Base-by-base conservation (phyloP, 2,329 filamentous ascomycete genomes). In the Curvularia verruculosa region DNA sequence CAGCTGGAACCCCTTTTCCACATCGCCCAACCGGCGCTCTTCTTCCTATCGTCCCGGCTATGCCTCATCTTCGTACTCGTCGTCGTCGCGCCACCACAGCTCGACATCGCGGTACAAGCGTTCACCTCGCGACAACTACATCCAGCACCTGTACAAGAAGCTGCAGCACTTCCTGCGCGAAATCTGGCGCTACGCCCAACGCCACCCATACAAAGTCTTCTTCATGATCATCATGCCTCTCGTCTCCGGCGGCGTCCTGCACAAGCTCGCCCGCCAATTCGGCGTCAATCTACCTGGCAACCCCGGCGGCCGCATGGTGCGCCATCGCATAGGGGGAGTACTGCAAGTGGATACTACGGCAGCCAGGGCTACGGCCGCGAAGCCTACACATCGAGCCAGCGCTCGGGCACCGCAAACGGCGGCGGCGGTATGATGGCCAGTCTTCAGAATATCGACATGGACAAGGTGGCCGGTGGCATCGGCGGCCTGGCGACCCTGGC, bases 161-260 rank as follows among this genome's bases (percentile, higher is more conserved):
- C 85, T 97, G 59, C 89, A 89, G 72, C 87, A 89, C 41, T 85
- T 96, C 60, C 80, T 96, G 55, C 89, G 89, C 70, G 88, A 96
- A 73, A 86, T 97, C 82, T 89, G 74, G 85, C 88, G 63, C 74
- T 96, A 94, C 79, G 89, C 91, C 69, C 89, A 91, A 73, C 84
- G 87, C 36, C 89, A 97, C 79, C 94, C 93, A 0, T 79, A 92
- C 72, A 96, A 96, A 79, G 90, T 96, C 46, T 90, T 97, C 80
- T 90, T 97, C 80, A 85, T 92, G 60, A 89, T 96, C 61, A 84
- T 97, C 69, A 87, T 97, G 84, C 94, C 94, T 9, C 83, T 98
- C 56, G 81, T 97, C 69, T 92, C 89, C 1, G 91, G 91, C 49
- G 94, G 94, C 29, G 89, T 91, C 26, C 79, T 97, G 64, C 88